These are phyloP conservation scores for Phialophora chinensis DNA, from an alignment of 2,329 filamentous ascomycete genomes.

Conservation along the genomic window DNA sequence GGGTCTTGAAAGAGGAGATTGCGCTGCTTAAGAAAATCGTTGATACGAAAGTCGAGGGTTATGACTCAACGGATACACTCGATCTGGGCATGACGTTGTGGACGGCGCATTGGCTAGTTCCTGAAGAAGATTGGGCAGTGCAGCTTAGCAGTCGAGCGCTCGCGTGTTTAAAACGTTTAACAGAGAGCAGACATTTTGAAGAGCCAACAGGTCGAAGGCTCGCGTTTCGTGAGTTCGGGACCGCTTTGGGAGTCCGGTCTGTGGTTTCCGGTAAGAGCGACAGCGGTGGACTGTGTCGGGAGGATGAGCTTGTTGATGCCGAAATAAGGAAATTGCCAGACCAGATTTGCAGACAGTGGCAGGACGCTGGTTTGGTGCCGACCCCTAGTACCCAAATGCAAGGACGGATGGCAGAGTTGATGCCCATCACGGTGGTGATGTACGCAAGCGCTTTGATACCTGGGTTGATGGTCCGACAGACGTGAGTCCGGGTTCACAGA, in stretches of 20 bases:
- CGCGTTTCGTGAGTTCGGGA: slow-evolving; percentile 63
- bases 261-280: slow-evolving; percentile 29
- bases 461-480: slow-evolving; percentile 45
- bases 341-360: slow-evolving; percentile 29
- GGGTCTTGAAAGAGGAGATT: slow-evolving; percentile 57
- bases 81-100: slow-evolving; percentile 67
- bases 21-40: slow-evolving; percentile 59
- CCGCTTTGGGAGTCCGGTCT: slow-evolving; percentile 56
- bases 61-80: slow-evolving; percentile 57
- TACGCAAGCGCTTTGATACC: slow-evolving; percentile 62
- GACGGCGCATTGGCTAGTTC: slow-evolving; percentile 59
- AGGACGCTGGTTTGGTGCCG: slow-evolving; percentile 31
- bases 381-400: slow-evolving; percentile 43
- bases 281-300: not conserved
- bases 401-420: slow-evolving; percentile 52
- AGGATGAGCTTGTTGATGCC: slow-evolving; percentile 15
- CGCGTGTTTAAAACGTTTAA: slow-evolving; percentile 43
- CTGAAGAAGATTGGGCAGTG: slow-evolving; percentile 57
- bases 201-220: slow-evolving; percentile 48
- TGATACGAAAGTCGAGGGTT: slow-evolving; percentile 51
- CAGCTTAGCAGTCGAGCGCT: slow-evolving; percentile 42
- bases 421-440: slow-evolving; percentile 64
- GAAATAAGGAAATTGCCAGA: slow-evolving; percentile 22
- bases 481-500: not conserved
- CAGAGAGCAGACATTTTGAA: slow-evolving; percentile 44